Evolutionary conservation across 2,329 filamentous ascomycete species (phyloP).

Genomic region (Atkinsonella texensis): DNA sequence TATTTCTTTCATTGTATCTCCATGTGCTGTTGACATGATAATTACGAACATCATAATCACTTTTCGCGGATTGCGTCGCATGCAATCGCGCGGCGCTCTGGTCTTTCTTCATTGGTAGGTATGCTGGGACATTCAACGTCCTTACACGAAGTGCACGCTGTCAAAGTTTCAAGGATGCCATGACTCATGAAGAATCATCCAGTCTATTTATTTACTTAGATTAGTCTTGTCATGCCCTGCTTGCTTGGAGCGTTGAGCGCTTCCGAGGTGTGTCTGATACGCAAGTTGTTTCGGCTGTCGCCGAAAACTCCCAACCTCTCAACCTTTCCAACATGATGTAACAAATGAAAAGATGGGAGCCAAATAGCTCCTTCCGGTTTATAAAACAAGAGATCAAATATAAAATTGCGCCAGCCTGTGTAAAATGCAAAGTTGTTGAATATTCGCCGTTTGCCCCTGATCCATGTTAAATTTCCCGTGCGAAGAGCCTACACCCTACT

Average conservation of each 20-base stretch:
- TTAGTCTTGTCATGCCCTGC: too few relatives aligned
- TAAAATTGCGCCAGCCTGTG: conserved; percentile 11
- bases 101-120: too few relatives aligned
- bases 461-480: conserved; percentile 13
- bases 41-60: too few relatives aligned
- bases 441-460: conserved; percentile 11
- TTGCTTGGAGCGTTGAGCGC: conserved; percentile 10
- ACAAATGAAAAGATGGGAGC: not conserved
- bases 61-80: too few relatives aligned
- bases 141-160: too few relatives aligned
- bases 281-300: conserved; percentile 5
- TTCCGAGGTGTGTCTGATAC: conserved; percentile 1
- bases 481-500: conserved; percentile 2
- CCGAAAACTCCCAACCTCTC: conserved; percentile 9
- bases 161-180: not conserved
- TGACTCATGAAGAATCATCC: not conserved
- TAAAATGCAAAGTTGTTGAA: conserved; percentile 16
- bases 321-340: not conserved
- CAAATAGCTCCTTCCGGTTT: conserved; percentile 5
- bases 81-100: too few relatives aligned
- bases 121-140: too few relatives aligned
- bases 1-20: not conserved
- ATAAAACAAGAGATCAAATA: conserved; percentile 3
- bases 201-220: not conserved
- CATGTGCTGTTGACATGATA: not conserved